phyloP scores from a whole-genome alignment of 495 filamentous ascomycete species.

The Podospora bellae-mahoneyi region DNA sequence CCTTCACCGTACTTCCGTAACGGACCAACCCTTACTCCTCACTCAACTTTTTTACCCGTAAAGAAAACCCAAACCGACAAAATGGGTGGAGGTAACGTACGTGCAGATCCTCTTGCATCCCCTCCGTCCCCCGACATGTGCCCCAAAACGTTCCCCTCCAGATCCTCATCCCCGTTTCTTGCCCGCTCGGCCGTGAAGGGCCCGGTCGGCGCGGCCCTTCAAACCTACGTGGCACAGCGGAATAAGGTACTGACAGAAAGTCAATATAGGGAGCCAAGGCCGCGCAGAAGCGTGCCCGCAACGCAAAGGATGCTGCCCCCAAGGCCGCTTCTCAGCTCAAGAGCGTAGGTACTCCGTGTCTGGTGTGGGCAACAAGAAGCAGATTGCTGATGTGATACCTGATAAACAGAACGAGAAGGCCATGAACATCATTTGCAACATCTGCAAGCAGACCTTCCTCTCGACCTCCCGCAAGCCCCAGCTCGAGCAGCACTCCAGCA shows the following conservation, averaged over 20 bases:
- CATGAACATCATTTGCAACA: constrained; percentile 54
- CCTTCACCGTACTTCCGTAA: background rate
- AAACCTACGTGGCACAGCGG: constrained; percentile 5
- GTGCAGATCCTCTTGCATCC: constrained; percentile 18
- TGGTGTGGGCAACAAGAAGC: no score
- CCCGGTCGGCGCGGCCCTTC: background rate
- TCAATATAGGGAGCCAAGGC: constrained; percentile 52
- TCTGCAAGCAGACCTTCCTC: constrained; percentile 56
- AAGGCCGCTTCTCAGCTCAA: constrained; percentile 58
- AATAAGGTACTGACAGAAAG: constrained; percentile 3
- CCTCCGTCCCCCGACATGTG: constrained; percentile 2
- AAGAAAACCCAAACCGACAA: constrained; percentile 20
- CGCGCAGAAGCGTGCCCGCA: constrained; percentile 56
- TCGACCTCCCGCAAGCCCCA: constrained; percentile 48
- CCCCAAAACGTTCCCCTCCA: background rate
- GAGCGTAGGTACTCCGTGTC: constrained; percentile 35
- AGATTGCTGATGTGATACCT: no score
- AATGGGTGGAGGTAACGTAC: constrained; percentile 54
- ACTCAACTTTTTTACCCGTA: background rate
- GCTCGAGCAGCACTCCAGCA: constrained; percentile 23
- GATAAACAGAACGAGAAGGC: constrained; percentile 46
- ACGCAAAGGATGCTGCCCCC: constrained; percentile 45
- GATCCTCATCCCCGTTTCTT: background rate
- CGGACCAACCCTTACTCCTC: background rate
- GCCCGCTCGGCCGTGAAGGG: background rate